Evolutionary conservation across 2,329 filamentous ascomycete genomes (phyloP).

Genomic region (Teratosphaeria gauchensis): DNA sequence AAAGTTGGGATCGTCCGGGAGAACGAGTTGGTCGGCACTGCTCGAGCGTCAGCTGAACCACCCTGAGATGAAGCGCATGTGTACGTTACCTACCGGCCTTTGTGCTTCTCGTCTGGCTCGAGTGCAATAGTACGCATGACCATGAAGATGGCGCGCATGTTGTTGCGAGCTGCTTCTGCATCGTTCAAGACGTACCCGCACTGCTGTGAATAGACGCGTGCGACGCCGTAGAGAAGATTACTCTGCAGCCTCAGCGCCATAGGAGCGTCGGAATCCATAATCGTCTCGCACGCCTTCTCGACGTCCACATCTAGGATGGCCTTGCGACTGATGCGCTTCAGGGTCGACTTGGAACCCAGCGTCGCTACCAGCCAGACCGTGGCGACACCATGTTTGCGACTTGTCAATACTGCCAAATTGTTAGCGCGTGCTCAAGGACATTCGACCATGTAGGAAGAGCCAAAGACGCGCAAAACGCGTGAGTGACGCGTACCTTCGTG

Average conservation of each 20-base stretch:
- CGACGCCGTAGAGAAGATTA: constrained; percentile 78
- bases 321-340: constrained; percentile 70
- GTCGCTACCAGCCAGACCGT: constrained; percentile 96
- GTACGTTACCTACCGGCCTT: constrained; percentile 50
- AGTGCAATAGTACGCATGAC: constrained; percentile 49
- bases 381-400: constrained; percentile 78
- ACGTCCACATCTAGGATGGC: constrained; percentile 84
- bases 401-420: constrained; percentile 57
- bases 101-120: constrained; percentile 58
- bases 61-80: not conserved
- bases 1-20: constrained; percentile 78
- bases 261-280: constrained; percentile 73
- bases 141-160: constrained; percentile 60
- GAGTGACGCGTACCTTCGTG: constrained; percentile 60
- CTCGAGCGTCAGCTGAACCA: constrained; percentile 2
- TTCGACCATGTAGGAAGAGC: not conserved
- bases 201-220: constrained; percentile 78
- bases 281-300: constrained; percentile 76
- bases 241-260: constrained; percentile 85
- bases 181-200: constrained; percentile 78
- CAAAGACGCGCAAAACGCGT: constrained; percentile 4
- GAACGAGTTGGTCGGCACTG: constrained; percentile 67
- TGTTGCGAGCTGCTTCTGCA: constrained; percentile 62
- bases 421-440: constrained; percentile 1
- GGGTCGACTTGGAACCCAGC: constrained; percentile 60